Percentiles rank a stretch among this genome's conserved stretches.
These are phyloP conservation scores for Elsinoe batatas DNA, from an alignment of 2,329 filamentous ascomycete species.

Conservation along the genomic window DNA sequence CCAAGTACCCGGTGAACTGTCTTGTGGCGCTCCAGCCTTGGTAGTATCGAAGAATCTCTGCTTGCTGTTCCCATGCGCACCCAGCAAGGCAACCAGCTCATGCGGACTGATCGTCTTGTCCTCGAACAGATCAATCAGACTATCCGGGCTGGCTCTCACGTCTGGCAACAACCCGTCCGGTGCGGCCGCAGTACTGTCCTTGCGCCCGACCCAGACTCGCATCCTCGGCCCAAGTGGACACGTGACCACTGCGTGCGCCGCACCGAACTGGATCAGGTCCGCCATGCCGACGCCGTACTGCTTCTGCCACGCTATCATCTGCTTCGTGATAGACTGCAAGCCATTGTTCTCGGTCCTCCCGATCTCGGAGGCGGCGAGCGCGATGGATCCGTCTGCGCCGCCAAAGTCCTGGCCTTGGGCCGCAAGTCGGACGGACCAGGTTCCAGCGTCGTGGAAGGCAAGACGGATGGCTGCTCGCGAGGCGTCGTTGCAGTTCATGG, in stretches of 20 bases:
- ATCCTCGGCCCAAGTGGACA: slow-evolving; percentile 32
- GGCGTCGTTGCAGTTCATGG: slow-evolving; percentile 31
- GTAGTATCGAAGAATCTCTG: slow-evolving; percentile 28
- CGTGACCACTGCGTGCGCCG: slow-evolving; percentile 30
- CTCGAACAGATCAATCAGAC: slow-evolving; percentile 28
- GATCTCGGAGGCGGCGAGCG: slow-evolving; percentile 34
- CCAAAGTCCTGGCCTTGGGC: slow-evolving; percentile 26
- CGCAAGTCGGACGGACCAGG: slow-evolving; percentile 31
- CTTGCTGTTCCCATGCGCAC: slow-evolving; percentile 30
- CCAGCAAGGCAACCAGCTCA: slow-evolving; percentile 29
- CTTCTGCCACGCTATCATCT: slow-evolving; percentile 17
- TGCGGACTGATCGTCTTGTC: slow-evolving; percentile 32
- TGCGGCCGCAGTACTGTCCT: slow-evolving; percentile 27
- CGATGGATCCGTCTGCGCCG: slow-evolving; percentile 39
- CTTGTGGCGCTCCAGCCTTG: slow-evolving; percentile 28
- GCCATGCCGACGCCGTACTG: slow-evolving; percentile 29
- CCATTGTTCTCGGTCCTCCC: slow-evolving; percentile 28
- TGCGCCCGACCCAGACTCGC: slow-evolving; percentile 30
- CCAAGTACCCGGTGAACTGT: slow-evolving; percentile 30
- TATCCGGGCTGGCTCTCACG: slow-evolving; percentile 26
- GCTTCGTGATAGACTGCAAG: slow-evolving; percentile 15
- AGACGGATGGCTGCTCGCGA: slow-evolving; percentile 38
- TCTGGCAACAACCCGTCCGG: slow-evolving; percentile 28
- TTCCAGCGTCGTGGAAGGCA: slow-evolving; percentile 40
- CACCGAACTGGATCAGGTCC: slow-evolving; percentile 31